phyloP scores from a whole-genome alignment of 148 eudicot genomes.

The Cornus controversa region DNA sequence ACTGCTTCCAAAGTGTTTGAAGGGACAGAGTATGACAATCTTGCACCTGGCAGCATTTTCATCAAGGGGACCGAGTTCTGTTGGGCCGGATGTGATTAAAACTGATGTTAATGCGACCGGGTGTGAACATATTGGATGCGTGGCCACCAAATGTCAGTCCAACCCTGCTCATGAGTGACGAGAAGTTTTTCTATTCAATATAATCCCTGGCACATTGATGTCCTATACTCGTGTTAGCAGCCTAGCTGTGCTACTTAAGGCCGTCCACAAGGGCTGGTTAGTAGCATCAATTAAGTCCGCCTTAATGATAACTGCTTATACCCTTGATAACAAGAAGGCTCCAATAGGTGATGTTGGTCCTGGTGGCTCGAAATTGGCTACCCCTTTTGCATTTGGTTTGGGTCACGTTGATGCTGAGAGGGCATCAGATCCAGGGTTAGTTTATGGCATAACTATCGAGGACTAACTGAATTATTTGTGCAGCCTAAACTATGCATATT shows the following conservation, averaged over 20 bases:
- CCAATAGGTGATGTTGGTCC: slow-evolving; percentile 40
- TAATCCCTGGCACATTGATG: slow-evolving; percentile 77
- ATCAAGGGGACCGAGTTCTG: slow-evolving; percentile 61
- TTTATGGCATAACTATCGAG: slow-evolving; percentile 49
- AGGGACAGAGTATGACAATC: slow-evolving; percentile 43
- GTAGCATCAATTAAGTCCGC: slow-evolving; percentile 76
- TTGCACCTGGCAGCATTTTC: slow-evolving; percentile 74
- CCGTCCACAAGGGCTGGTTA: slow-evolving; percentile 61
- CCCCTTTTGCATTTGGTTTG: slow-evolving; percentile 69
- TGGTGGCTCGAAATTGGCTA: slow-evolving; percentile 33
- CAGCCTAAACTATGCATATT: slow-evolving; percentile 47
- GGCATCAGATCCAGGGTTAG: slow-evolving; percentile 61
- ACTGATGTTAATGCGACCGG: slow-evolving; percentile 74
- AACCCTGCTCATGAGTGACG: slow-evolving; percentile 43
- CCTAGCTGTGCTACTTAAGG: slow-evolving; percentile 51
- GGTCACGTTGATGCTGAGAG: slow-evolving; percentile 69
- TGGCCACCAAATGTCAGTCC: slow-evolving; percentile 67
- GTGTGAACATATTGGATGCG: slow-evolving; percentile 67
- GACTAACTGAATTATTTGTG: slow-evolving; percentile 59
- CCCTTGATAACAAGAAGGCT: slow-evolving; percentile 31
- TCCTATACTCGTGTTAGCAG: slow-evolving; percentile 77
- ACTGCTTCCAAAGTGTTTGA: slow-evolving; percentile 42
- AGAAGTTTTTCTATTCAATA: slow-evolving; percentile 59
- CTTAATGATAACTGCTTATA: slow-evolving; percentile 63
- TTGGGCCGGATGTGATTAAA: slow-evolving; percentile 59